These are phyloP conservation scores for Inga laurina DNA, from an alignment of 306 rosid species.

Conservation along the genomic window DNA sequence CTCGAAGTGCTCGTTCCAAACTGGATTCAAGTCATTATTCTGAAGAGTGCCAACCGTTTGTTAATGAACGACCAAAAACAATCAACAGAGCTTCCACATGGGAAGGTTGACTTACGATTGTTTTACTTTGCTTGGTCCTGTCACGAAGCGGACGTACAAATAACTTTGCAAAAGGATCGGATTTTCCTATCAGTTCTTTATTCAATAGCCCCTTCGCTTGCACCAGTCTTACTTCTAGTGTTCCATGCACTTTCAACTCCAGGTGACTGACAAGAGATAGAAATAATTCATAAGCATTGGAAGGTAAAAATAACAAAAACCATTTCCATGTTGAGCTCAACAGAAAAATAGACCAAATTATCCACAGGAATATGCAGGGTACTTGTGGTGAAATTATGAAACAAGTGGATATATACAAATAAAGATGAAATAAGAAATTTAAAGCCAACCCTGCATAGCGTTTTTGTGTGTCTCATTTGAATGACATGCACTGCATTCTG, in stretches of 20 bases:
- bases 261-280: conserved; percentile 55
- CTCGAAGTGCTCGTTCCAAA: conserved; percentile 95
- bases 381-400: not conserved
- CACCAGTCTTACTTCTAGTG: conserved; percentile 83
- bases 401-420: not conserved
- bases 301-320: not conserved
- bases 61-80: conserved; percentile 1
- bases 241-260: conserved; percentile 84
- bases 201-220: conserved; percentile 80
- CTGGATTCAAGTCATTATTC: conserved; percentile 85
- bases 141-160: conserved; percentile 85
- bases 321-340: not conserved
- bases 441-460: not conserved
- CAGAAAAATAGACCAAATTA: not conserved
- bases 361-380: not conserved
- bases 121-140: conserved; percentile 73
- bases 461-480: not conserved
- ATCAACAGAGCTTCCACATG: conserved; percentile 12
- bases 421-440: not conserved
- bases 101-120: conserved; percentile 58
- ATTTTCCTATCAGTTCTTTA: conserved; percentile 84
- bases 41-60: conserved; percentile 38
- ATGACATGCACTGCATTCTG: not conserved
- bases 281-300: conserved; percentile 22
- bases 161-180: conserved; percentile 80